A percentile compares a stretch with the other conserved stretches of the same genome.
Evolutionary conservation across 2,329 filamentous ascomycete genomes (phyloP).

Genomic region (Clonostachys chloroleuca): DNA sequence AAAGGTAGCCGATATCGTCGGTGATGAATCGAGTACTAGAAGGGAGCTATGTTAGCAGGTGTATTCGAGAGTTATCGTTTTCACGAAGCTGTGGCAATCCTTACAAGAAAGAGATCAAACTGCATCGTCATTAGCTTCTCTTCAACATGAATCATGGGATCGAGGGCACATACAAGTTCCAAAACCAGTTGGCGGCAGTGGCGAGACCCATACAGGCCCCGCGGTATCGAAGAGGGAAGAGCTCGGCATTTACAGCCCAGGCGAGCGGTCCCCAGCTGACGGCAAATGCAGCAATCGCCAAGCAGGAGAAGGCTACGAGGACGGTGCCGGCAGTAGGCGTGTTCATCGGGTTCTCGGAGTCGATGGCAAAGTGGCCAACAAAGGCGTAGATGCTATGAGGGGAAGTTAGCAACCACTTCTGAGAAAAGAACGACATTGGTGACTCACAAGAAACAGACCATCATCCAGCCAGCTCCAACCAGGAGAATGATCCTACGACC

Average conservation of each 20-base stretch:
- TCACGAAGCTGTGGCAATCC: no score
- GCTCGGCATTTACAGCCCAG: constrained; percentile 61
- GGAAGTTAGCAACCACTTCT: background rate
- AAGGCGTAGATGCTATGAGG: constrained; percentile 36
- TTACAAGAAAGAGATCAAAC: constrained; percentile 37
- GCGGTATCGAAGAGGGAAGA: constrained; percentile 56
- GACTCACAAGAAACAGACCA: constrained; percentile 41
- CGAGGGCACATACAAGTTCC: constrained; percentile 51
- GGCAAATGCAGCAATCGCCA: constrained; percentile 65
- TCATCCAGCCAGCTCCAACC: constrained; percentile 57
- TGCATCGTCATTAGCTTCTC: constrained; percentile 5
- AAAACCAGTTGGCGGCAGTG: constrained; percentile 57
- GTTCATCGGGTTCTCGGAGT: constrained; percentile 31
- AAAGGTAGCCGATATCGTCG: constrained; percentile 63
- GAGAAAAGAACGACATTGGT: background rate
- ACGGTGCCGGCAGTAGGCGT: constrained; percentile 47
- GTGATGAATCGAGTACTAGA: constrained; percentile 64
- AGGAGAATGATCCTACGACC: constrained; percentile 62
- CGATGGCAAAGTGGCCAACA: constrained; percentile 39
- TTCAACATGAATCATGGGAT: constrained; percentile 13
- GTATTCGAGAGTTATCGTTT: no score
- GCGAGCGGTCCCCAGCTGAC: constrained; percentile 67
- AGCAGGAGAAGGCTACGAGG: constrained; percentile 64
- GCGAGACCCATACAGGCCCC: constrained; percentile 50
- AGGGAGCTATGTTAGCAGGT: no score